Evolutionary conservation across 176 grass and related monocot species (phyloP).

Genomic region (Oryza meridionalis): DNA sequence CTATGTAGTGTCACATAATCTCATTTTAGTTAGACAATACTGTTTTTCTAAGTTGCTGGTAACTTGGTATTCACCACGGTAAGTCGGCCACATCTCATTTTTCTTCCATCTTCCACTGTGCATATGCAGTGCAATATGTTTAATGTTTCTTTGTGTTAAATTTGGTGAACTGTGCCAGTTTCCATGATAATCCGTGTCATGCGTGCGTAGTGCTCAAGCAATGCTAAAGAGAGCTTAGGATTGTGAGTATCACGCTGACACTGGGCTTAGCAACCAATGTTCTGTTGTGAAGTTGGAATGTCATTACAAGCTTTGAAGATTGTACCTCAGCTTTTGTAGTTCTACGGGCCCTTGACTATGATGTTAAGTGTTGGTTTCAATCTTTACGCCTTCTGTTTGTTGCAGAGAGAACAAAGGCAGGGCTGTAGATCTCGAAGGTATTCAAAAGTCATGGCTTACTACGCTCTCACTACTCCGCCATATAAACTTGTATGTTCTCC

Average conservation of each 20-base stretch:
- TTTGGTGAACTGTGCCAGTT: not conserved
- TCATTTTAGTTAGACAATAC: too few relatives aligned
- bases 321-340: not conserved
- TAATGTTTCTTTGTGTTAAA: not conserved
- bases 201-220: not conserved
- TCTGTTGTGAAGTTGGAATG: not conserved
- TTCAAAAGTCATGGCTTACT: slow-evolving; percentile 61
- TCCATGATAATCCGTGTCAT: not conserved
- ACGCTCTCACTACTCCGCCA: slow-evolving; percentile 75
- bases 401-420: slow-evolving; percentile 40
- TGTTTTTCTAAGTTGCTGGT: too few relatives aligned
- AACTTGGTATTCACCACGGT: too few relatives aligned
- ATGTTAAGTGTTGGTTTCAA: not conserved
- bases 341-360: not conserved
- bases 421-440: slow-evolving; percentile 31
- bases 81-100: too few relatives aligned
- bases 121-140: not conserved
- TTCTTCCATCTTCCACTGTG: too few relatives aligned
- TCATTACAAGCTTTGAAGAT: not conserved
- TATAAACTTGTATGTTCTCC: slow-evolving; percentile 65
- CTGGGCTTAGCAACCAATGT: not conserved
- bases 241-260: not conserved
- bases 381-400: slow-evolving; percentile 23
- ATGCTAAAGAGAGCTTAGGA: not conserved
- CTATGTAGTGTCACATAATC: too few relatives aligned